phyloP scores from a whole-genome alignment of 2,329 filamentous ascomycete species.

The Ophiostoma australiae region DNA sequence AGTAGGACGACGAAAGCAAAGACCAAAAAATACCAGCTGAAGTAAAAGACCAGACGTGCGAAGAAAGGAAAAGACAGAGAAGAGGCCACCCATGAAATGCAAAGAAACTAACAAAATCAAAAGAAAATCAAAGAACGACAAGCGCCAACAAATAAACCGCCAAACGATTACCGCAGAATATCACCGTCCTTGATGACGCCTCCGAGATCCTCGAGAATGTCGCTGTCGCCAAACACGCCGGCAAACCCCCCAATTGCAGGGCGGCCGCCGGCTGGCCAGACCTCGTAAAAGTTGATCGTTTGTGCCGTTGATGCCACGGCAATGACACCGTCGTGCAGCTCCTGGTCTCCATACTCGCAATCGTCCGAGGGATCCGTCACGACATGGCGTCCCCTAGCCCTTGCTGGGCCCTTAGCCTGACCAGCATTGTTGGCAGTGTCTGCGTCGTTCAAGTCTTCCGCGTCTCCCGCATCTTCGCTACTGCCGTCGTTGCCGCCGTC shows the following conservation, averaged over 20 bases:
- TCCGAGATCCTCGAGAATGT: constrained; percentile 76
- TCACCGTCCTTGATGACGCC: constrained; percentile 71
- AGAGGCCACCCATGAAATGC: background rate
- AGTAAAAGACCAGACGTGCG: background rate
- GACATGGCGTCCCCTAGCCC: background rate
- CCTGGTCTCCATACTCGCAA: constrained; percentile 29
- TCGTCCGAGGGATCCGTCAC: background rate
- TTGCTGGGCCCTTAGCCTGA: constrained; percentile 1
- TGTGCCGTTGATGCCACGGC: constrained; percentile 89
- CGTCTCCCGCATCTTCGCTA: constrained; percentile 36
- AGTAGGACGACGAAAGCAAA: background rate
- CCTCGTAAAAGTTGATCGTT: constrained; percentile 90
- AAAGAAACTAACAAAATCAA: background rate
- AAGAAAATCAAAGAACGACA: background rate
- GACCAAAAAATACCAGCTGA: background rate
- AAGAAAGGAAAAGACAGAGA: background rate
- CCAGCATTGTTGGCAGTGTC: background rate
- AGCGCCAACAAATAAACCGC: background rate
- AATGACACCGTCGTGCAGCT: constrained; percentile 70
- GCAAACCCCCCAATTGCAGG: constrained; percentile 44
- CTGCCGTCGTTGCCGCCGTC: constrained; percentile 33
- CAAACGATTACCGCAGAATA: constrained; percentile 56
- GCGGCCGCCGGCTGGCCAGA: constrained; percentile 68
- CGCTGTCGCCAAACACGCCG: constrained; percentile 71
- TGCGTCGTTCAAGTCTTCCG: constrained; percentile 35